Conservation (phyloP, 2,329 filamentous ascomycete species). For the Aspergillus latus region DNA sequence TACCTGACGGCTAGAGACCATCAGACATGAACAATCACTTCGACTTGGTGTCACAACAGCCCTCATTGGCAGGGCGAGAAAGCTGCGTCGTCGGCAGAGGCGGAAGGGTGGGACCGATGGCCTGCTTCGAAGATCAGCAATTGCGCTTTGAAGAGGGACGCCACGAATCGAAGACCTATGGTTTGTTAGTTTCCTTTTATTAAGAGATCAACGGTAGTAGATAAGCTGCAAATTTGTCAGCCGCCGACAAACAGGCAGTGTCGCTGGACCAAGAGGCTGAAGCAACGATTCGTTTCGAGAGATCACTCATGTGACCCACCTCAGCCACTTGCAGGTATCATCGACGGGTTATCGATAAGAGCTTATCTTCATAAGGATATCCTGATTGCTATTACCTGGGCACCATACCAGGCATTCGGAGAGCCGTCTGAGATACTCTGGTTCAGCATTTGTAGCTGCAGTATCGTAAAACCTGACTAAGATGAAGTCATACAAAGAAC, state of each 20-base stretch:
- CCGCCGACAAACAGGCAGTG: slow-evolving; percentile 14
- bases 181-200: neutral
- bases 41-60: slow-evolving; percentile 30
- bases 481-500: too few species aligned
- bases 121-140: slow-evolving; percentile 22
- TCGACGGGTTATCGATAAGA: slow-evolving; percentile 22
- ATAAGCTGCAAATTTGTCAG: neutral
- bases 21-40: slow-evolving; percentile 35
- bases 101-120: slow-evolving; percentile 19
- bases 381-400: neutral
- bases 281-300: slow-evolving; percentile 6
- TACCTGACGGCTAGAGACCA: slow-evolving; percentile 33
- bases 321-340: neutral
- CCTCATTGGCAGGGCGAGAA: slow-evolving; percentile 35
- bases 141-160: slow-evolving; percentile 7
- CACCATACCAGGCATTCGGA: neutral
- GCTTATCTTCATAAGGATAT: slow-evolving; percentile 5
- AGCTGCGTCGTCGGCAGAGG: slow-evolving; percentile 18
- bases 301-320: slow-evolving; percentile 21
- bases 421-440: too few species aligned
- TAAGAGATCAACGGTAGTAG: neutral
- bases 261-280: slow-evolving; percentile 7
- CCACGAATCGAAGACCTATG: neutral
- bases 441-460: too few species aligned
- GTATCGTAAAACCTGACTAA: too few species aligned